Evolutionary conservation across 371 early-diverging fungal genomes (phyloP), one percentile per base, ranked within the genome.

Genomic region (Actinomortierella ambigua): DNA sequence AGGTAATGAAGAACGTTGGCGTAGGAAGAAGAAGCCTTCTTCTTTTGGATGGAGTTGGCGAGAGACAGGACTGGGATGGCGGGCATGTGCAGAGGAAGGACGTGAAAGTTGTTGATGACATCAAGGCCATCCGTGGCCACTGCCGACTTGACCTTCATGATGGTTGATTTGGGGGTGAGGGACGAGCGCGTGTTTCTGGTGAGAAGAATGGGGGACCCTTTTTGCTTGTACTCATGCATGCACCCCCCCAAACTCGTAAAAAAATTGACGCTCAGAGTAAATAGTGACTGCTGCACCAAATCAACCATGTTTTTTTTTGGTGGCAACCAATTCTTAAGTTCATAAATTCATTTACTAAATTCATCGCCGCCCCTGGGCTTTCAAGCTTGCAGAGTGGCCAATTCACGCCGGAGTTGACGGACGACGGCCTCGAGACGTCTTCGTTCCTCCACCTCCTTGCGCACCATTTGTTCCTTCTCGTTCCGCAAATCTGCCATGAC

Each of bases 1-100:
- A 91, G 71, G 52, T 85, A 92, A 75, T 90, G 91, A 3, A 82
- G 76, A 27, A 78, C 68, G 34, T 73, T 70, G 28, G 78, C 70
- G 63, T 77, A 70, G 40, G 60, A 53, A 3, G 60, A 28, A 8
- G 69, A 54, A 27, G 56, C 4, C 11, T 34, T 34, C 34, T 34
- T 34, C 11, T 34, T 34, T n/a, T 42, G 43, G 55, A 43, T 13
- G 66, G 55, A 14, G 55, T 8, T n/a, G 59, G 39, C 11, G 67
- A 55, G 29, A 34, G 34, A 34, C 34, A 26, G 14, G 17, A 65
- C 54, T 17, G 48, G 8, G 34, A 70, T 39, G 26, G 65, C 53
- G 15, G 71, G 71, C 71, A 70, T 70, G 43, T 62, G 65, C 4
- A 70, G 20, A 8, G 71, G 71, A 29, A 70, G 71, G 24, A 70